Percentiles rank a stretch among this genome's conserved stretches.
Conservation (phyloP, 805 yeast genomes). For the Pichia nakasei region DNA sequence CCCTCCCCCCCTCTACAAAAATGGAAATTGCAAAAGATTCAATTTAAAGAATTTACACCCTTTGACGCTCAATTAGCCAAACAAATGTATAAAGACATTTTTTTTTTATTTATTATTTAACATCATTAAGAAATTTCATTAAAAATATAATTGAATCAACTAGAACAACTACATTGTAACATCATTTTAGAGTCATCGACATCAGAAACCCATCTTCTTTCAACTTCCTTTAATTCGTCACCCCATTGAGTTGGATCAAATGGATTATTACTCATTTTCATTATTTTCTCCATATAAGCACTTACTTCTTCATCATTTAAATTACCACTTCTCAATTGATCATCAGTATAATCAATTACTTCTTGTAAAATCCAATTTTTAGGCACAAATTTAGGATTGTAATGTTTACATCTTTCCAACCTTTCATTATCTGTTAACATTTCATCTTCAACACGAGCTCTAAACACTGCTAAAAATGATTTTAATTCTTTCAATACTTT, state of each 20-base stretch:
- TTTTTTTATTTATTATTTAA: neutral
- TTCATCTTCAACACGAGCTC: conserved; percentile 28
- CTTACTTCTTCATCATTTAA: conserved; percentile 45
- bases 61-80: conserved; percentile 2
- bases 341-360: conserved; percentile 47
- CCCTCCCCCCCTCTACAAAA: conserved; percentile 49
- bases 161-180: conserved; percentile 70
- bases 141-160: conserved; percentile 12
- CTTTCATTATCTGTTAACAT: conserved; percentile 33
- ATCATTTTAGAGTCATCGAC: conserved; percentile 46
- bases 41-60: conserved; percentile 50
- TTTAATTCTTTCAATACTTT: conserved; percentile 34
- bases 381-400: conserved; percentile 77
- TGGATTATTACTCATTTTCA: conserved; percentile 69
- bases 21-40: conserved; percentile 51
- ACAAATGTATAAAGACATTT: no score
- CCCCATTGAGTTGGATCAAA: conserved; percentile 66
- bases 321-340: conserved; percentile 1
- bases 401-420: conserved; percentile 30
- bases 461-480: conserved; percentile 47
- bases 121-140: neutral
- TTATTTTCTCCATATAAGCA: conserved; percentile 47
- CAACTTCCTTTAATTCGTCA: conserved; percentile 48
- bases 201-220: conserved; percentile 46
- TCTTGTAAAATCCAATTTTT: conserved; percentile 82